Evolutionary conservation across 805 yeast species (phyloP).

Genomic region (Lachancea dasiensis): DNA sequence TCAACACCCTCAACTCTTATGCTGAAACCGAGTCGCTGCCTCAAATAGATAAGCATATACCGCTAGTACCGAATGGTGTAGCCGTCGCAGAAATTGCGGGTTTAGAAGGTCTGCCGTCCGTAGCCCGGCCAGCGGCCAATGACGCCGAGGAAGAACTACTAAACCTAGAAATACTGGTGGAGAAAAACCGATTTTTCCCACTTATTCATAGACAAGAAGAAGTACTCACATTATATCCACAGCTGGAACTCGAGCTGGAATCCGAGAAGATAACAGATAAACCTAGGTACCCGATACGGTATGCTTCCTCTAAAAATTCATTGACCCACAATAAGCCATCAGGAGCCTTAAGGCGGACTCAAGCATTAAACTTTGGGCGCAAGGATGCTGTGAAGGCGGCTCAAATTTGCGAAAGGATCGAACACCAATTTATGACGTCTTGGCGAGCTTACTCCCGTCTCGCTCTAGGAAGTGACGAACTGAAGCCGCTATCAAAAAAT

Average conservation of each 20-base stretch:
- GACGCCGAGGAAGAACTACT: conserved; percentile 11
- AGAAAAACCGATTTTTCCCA: conserved; percentile 38
- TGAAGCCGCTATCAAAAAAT: conserved; percentile 34
- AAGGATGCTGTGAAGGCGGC: conserved; percentile 6
- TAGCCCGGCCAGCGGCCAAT: not conserved
- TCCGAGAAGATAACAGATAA: conserved; percentile 21
- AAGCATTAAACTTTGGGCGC: conserved; percentile 27
- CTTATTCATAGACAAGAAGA: conserved; percentile 18
- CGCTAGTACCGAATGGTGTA: conserved; percentile 3
- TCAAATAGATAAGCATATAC: conserved; percentile 18
- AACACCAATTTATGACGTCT: conserved; percentile 35
- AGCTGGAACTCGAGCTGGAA: conserved; percentile 12
- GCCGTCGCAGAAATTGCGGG: not conserved
- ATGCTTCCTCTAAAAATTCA: conserved; percentile 21
- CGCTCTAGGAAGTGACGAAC: conserved; percentile 44
- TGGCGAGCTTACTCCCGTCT: conserved; percentile 40
- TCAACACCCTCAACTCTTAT: conserved; percentile 31
- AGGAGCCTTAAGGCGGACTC: conserved; percentile 17
- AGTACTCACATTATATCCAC: not conserved
- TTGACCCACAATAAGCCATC: conserved; percentile 17
- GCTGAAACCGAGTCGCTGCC: conserved; percentile 34
- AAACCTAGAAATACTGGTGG: conserved; percentile 22
- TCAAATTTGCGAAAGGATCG: conserved; percentile 27
- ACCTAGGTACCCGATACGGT: conserved; percentile 22
- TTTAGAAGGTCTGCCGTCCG: not conserved